These are phyloP conservation scores for Zygosaccharomyces rouxii DNA, from an alignment of 805 yeast genomes.

Conservation along the genomic window DNA sequence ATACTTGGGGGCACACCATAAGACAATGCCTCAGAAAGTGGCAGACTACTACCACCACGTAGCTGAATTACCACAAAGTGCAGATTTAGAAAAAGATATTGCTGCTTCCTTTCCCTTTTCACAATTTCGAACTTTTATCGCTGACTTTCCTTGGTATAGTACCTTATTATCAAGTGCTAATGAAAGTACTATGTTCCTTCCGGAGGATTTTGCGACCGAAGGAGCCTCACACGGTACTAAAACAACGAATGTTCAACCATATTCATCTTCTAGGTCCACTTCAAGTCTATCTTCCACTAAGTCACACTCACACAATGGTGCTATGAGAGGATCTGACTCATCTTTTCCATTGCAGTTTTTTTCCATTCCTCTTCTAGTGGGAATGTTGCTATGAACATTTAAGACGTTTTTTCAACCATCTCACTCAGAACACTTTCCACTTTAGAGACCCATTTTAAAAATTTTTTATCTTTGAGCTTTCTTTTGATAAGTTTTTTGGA, in stretches of 20 bases:
- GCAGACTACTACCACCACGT: slow-evolving; percentile 35
- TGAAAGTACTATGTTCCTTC: slow-evolving; percentile 25
- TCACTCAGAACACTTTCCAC: slow-evolving; percentile 9
- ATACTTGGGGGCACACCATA: slow-evolving; percentile 32
- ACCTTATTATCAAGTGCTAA: slow-evolving; percentile 21
- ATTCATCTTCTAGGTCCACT: not conserved
- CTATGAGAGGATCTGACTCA: not conserved
- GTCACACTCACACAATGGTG: slow-evolving; percentile 1
- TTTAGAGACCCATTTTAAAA: slow-evolving; percentile 30
- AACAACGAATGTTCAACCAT: not conserved
- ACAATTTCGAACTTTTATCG: slow-evolving; percentile 36
- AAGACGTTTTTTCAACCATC: slow-evolving; percentile 2
- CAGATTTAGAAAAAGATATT: slow-evolving; percentile 27
- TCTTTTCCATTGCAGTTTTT: too few relatives aligned
- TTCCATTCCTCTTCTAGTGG: not conserved
- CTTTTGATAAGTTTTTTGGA: slow-evolving; percentile 19
- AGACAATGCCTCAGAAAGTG: slow-evolving; percentile 35
- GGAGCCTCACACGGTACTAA: not conserved
- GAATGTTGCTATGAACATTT: not conserved
- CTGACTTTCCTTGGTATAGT: slow-evolving; percentile 33
- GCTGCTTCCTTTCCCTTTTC: slow-evolving; percentile 35
- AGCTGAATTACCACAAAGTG: slow-evolving; percentile 25
- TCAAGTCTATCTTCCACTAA: not conserved
- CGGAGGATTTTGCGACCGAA: slow-evolving; percentile 22
- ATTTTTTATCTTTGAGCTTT: slow-evolving; percentile 25